Evolutionary conservation across 352 stramenopile species (phyloP).

Genomic region (Globisporangium cylindrosporum): DNA sequence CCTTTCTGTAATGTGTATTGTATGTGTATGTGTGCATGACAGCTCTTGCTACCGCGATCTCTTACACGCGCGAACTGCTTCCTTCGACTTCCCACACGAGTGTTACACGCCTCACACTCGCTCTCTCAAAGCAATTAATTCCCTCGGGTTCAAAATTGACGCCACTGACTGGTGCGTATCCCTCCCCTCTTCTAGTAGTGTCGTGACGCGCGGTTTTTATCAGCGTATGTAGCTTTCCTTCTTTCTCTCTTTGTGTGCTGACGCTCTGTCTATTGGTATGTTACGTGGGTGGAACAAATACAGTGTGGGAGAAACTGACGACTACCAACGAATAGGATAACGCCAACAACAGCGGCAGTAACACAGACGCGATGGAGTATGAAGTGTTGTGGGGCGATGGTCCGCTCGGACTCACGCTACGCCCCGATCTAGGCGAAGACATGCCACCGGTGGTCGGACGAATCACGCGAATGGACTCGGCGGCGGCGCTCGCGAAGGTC

Average conservation of each 20-base stretch:
- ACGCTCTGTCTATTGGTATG: neutral
- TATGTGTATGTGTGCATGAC: neutral
- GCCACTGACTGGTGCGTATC: neutral
- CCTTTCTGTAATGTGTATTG: neutral
- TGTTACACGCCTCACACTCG: neutral
- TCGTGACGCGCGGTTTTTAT: neutral
- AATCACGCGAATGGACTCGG: conserved; percentile 85
- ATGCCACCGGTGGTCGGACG: conserved; percentile 86
- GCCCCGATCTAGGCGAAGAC: conserved; percentile 80
- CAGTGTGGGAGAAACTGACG: neutral
- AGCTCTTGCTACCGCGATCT: neutral
- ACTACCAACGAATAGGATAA: neutral
- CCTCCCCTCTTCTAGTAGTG: neutral
- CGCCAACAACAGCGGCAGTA: neutral
- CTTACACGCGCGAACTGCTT: neutral
- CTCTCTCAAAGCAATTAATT: neutral
- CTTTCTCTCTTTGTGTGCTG: neutral
- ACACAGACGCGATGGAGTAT: conserved; percentile 67
- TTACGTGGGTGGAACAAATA: neutral
- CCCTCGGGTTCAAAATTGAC: neutral
- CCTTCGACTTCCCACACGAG: neutral
- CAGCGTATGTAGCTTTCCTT: neutral
- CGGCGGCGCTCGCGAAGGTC: conserved; percentile 74
- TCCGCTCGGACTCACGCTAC: conserved; percentile 76
- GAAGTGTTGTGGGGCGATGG: conserved; percentile 85